phyloP scores from a whole-genome alignment of 2,329 filamentous ascomycete genomes.

The Ramularia collo-cygni region DNA sequence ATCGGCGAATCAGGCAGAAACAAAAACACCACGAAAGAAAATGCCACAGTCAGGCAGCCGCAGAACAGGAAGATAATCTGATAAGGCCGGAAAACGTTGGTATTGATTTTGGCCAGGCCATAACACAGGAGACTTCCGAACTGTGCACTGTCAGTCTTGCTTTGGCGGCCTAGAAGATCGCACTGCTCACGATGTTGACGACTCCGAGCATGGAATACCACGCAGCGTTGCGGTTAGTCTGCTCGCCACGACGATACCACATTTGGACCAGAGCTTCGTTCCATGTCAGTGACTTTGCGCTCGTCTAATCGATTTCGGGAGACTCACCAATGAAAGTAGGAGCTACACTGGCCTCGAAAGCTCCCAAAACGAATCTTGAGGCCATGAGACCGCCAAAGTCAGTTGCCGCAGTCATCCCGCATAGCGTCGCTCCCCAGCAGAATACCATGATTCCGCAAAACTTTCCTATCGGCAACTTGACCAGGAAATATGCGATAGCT shows the following conservation, averaged over 20 bases:
- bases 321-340: slow-evolving; percentile 20
- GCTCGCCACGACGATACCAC: slow-evolving; percentile 24
- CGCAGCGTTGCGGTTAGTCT: slow-evolving; percentile 24
- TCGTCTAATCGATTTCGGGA: no score
- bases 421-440: slow-evolving; percentile 46
- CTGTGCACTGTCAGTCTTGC: slow-evolving; percentile 4
- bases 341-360: slow-evolving; percentile 44
- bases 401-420: slow-evolving; percentile 47
- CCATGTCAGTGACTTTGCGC: no score
- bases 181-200: slow-evolving; percentile 20
- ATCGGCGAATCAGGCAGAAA: slow-evolving; percentile 60
- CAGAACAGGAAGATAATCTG: slow-evolving; percentile 27
- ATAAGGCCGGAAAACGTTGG: slow-evolving; percentile 16
- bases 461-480: slow-evolving; percentile 56
- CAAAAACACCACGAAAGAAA: slow-evolving; percentile 46
- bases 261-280: slow-evolving; percentile 19
- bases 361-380: slow-evolving; percentile 50
- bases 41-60: slow-evolving; percentile 44
- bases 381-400: slow-evolving; percentile 46
- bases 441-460: slow-evolving; percentile 49
- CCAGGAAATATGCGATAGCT: slow-evolving; percentile 47
- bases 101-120: slow-evolving; percentile 23
- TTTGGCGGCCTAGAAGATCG: no score
- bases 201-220: slow-evolving; percentile 28
- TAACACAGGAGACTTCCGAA: slow-evolving; percentile 25